Evolutionary conservation across 139 green algal genomes (phyloP).

Genomic region (Axilococcus clingmanii): DNA sequence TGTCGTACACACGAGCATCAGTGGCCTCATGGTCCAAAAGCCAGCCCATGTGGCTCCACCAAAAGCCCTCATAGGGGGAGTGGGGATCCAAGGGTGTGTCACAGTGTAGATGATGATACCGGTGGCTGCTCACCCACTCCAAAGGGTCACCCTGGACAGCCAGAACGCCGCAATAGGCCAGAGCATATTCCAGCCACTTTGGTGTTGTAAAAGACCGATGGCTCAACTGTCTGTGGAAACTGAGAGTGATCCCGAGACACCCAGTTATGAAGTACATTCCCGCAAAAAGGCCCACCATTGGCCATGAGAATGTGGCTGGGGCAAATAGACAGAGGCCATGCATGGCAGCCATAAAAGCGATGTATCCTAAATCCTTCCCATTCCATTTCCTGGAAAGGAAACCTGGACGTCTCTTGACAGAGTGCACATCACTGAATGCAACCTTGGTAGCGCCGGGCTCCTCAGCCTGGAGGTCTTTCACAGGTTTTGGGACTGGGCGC

Average conservation of each 20-base stretch:
- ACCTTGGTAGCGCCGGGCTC: constrained; percentile 24
- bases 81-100: constrained; percentile 97
- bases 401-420: constrained; percentile 28
- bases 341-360: constrained; percentile 64
- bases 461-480: constrained; percentile 40
- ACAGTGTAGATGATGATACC: constrained; percentile 93
- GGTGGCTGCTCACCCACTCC: constrained; percentile 86
- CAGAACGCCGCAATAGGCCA: constrained; percentile 96
- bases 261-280: constrained; percentile 84
- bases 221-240: constrained; percentile 87
- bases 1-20: constrained; percentile 58
- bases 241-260: constrained; percentile 94
- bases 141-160: constrained; percentile 82
- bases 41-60: constrained; percentile 95
- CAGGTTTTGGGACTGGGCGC: constrained; percentile 65
- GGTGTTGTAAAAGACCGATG: constrained; percentile 85
- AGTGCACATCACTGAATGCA: constrained; percentile 50
- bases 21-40: constrained; percentile 88
- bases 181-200: constrained; percentile 97
- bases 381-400: constrained; percentile 56
- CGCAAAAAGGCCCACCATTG: constrained; percentile 43
- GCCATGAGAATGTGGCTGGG: constrained; percentile 70
- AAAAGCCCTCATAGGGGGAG: constrained; percentile 97
- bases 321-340: constrained; percentile 62
- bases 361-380: constrained; percentile 61